Percentiles rank a stretch among this genome's conserved stretches.
These are phyloP conservation scores for Cetradonia linearis DNA, from an alignment of 495 filamentous ascomycete genomes.

Conservation along the genomic window DNA sequence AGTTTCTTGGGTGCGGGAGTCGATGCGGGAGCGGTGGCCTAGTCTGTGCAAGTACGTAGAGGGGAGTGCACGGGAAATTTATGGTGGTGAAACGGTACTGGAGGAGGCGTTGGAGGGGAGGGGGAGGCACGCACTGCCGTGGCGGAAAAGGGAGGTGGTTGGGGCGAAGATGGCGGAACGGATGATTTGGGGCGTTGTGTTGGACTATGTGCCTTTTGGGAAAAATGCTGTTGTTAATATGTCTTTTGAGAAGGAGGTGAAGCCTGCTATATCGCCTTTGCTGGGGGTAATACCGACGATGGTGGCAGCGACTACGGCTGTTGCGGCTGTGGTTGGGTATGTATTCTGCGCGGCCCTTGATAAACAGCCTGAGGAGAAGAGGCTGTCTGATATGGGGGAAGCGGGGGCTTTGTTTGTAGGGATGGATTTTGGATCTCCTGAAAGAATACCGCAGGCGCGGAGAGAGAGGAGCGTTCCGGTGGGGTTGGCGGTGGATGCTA, in stretches of 20 bases:
- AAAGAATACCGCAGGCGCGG: not conserved
- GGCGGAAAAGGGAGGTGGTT: not conserved
- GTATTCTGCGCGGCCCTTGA: not conserved
- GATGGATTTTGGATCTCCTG: constrained; percentile 9
- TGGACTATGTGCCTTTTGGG: not conserved
- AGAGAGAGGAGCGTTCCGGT: not conserved
- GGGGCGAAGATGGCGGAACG: constrained; percentile 1
- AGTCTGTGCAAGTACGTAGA: constrained; percentile 45
- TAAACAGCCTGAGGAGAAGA: not conserved
- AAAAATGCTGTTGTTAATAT: too few species aligned
- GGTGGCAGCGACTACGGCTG: not conserved
- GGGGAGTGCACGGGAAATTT: constrained; percentile 34
- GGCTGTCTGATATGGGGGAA: constrained; percentile 21
- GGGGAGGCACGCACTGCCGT: not conserved
- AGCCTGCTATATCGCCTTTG: too few species aligned
- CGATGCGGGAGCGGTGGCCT: constrained; percentile 47
- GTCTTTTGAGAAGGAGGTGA: too few species aligned
- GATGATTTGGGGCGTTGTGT: not conserved
- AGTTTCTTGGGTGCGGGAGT: constrained; percentile 57
- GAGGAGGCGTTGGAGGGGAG: not conserved
- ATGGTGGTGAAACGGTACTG: constrained; percentile 25
- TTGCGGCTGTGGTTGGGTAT: constrained; percentile 3
- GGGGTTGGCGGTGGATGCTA: constrained; percentile 7
- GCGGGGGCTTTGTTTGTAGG: constrained; percentile 22
- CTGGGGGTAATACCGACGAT: not conserved